These are phyloP conservation scores for Pneumocystis jirovecii DNA, from an alignment of 1,139 yeast genomes.

Conservation along the genomic window DNA sequence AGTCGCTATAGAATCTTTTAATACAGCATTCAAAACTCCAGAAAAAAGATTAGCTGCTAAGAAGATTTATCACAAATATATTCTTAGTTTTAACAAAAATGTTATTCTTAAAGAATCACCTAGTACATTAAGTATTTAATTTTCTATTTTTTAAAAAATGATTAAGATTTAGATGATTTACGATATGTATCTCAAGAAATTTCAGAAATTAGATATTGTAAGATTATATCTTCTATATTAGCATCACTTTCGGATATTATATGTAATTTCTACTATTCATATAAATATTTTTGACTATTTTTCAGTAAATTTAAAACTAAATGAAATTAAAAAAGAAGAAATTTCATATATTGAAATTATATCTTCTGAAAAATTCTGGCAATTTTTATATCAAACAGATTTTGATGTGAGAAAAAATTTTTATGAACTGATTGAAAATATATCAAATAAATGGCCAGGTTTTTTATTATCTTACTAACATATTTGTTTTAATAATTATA, in stretches of 20 bases:
- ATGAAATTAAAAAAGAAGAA: neutral
- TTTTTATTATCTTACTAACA: neutral
- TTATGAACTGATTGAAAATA: neutral
- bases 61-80: neutral
- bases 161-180: constrained; percentile 7
- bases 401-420: neutral
- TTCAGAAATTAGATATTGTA: constrained; percentile 8
- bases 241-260: neutral
- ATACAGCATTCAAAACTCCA: neutral
- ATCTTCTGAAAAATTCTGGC: constrained; percentile 1
- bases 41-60: constrained; percentile 1
- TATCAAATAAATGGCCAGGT: neutral
- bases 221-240: neutral
- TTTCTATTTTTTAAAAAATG: constrained; percentile 6
- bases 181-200: constrained; percentile 10
- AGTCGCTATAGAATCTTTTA: constrained; percentile 6
- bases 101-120: constrained; percentile 1
- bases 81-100: constrained; percentile 1
- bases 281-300: neutral
- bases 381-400: constrained; percentile 1
- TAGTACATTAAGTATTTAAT: constrained; percentile 9
- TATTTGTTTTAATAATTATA: neutral
- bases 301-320: neutral
- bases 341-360: neutral
- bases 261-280: neutral